phyloP scores from a whole-genome alignment of 1,284 basidiomycete species.

The Grifola frondosa region DNA sequence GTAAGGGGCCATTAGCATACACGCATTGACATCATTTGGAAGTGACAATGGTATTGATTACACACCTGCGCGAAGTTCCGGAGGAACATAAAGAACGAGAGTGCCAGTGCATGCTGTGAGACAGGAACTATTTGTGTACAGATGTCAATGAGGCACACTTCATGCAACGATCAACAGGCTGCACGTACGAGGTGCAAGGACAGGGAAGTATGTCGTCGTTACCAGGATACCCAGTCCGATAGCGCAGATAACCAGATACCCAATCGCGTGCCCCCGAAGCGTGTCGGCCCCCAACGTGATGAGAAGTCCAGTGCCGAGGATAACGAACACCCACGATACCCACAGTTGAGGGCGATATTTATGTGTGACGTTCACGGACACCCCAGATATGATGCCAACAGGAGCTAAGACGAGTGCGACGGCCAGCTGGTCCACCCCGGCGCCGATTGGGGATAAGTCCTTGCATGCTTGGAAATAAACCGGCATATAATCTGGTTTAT shows the following conservation, averaged over 20 bases:
- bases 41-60: neutral
- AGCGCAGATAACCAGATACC: slow-evolving; percentile 28
- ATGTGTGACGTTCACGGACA: slow-evolving; percentile 26
- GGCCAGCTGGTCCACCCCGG: slow-evolving; percentile 42
- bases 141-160: too few species aligned
- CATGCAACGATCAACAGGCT: too few species aligned
- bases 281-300: slow-evolving; percentile 36
- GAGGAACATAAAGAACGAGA: slow-evolving; percentile 36
- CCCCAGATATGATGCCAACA: slow-evolving; percentile 29
- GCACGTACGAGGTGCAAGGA: slow-evolving; percentile 35
- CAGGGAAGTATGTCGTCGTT: slow-evolving; percentile 28
- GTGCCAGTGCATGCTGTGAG: slow-evolving; percentile 32
- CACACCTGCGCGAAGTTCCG: slow-evolving; percentile 34
- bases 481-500: slow-evolving; percentile 21
- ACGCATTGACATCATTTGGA: too few species aligned
- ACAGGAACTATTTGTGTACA: too few species aligned
- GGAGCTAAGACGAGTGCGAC: slow-evolving; percentile 29
- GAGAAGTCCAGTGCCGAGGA: slow-evolving; percentile 38
- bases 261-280: slow-evolving; percentile 27
- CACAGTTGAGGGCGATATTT: slow-evolving; percentile 36
- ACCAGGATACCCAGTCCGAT: slow-evolving; percentile 1
- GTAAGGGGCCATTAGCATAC: too few species aligned
- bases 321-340: slow-evolving; percentile 38
- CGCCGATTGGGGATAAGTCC: slow-evolving; percentile 38
- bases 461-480: slow-evolving; percentile 50